Base-by-base conservation (phyloP, 2,329 filamentous ascomycete genomes). In the Hymenoscyphus fructigenus region DNA sequence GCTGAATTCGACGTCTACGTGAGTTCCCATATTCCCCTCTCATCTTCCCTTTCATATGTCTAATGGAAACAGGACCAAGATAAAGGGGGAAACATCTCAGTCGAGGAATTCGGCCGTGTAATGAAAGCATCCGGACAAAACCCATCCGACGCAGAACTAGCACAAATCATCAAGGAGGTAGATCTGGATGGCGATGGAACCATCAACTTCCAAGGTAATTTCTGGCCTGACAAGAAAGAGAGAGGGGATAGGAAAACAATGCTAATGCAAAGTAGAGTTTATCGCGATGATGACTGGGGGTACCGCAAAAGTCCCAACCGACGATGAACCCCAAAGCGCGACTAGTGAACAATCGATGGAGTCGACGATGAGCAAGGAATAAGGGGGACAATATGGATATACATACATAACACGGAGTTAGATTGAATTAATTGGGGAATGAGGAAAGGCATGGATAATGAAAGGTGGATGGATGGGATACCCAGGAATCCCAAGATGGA, bases 211-310 rank as follows among this genome's bases (percentile, higher is more conserved):
- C 76, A 78, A 61, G 77, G 77, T 78, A 71, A 56, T 67, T 41
- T 29, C 17, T 38, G 20, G 59, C 70, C 84, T 15, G 78, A 83
- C 1, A 82, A 84, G 61, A 7, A 23, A 12, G 2, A 50, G n/a
- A n/a, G n/a, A n/a, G n/a, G n/a, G n/a, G n/a, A 23, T 79, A 83
- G 62, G 38, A 47, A 59, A 20, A 2, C 3, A 12, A 20, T 20
- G 55, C 29, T 56, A n/a, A 57, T 55, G n/a, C n/a, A 56, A 36
- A 4, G 34, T 53, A 79, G 78, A 79, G 65, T 79, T 79, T 65
- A 78, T 79, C 68, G 74, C 76, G 9, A 79, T 79, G 77, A 79
- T 79, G 78, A 79, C 77, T 0, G 77, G 77, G 26, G 41, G 32
- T 15, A 28, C 44, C 14, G 44, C 44, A 23, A 20, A 50, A 12